Evolutionary conservation across 2,329 filamentous ascomycete genomes (phyloP).

Genomic region (Corniculantispora saksenae): DNA sequence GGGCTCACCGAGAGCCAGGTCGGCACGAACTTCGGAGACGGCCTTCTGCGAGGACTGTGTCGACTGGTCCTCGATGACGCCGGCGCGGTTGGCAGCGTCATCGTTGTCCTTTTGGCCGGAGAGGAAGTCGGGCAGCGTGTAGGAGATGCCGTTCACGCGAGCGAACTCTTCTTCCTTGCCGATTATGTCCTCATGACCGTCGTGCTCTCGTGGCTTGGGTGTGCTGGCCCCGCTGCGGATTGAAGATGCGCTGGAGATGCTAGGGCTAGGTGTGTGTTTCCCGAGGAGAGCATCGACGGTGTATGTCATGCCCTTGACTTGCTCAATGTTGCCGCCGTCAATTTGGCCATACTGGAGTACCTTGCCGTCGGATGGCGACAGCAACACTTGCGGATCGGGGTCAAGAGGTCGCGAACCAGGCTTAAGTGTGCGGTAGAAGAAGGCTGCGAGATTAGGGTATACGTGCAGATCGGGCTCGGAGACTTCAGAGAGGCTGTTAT

Average conservation of each 20-base stretch:
- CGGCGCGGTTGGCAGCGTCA: neutral
- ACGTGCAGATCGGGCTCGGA: constrained; percentile 83
- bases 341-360: constrained; percentile 92
- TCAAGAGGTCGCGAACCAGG: constrained; percentile 85
- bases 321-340: constrained; percentile 90
- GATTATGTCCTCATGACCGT: constrained; percentile 65
- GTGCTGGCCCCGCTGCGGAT: constrained; percentile 24
- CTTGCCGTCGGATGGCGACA: constrained; percentile 88
- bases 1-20: constrained; percentile 73
- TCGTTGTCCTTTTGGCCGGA: constrained; percentile 63
- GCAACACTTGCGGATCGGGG: constrained; percentile 72
- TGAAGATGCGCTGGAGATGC: constrained; percentile 45
- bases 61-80: constrained; percentile 68
- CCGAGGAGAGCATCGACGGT: constrained; percentile 91
- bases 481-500: constrained; percentile 73
- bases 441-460: constrained; percentile 91
- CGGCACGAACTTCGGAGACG: constrained; percentile 79
- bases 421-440: constrained; percentile 95
- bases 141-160: constrained; percentile 89
- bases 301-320: constrained; percentile 98
- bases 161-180: constrained; percentile 90
- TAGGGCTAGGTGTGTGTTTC: constrained; percentile 57
- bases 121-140: constrained; percentile 84
- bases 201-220: constrained; percentile 30
- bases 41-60: constrained; percentile 64